Percentiles rank a stretch among this genome's conserved stretches.
These are phyloP conservation scores for Yamadazyma membranifaciens DNA, from an alignment of 1,139 yeast species.

Conservation along the genomic window DNA sequence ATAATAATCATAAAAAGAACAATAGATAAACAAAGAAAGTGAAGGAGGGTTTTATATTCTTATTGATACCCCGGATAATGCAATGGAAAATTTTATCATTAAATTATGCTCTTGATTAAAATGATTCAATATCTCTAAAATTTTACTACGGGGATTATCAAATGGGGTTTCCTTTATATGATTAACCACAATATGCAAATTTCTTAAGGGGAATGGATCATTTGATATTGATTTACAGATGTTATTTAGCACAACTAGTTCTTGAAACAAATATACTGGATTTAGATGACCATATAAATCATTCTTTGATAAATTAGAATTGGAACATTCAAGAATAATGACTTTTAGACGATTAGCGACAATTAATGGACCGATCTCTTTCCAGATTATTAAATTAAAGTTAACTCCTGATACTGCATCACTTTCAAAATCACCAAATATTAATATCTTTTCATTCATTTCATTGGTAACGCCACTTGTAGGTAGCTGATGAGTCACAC, in stretches of 20 bases:
- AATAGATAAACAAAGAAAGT: background rate
- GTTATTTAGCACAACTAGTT: constrained; percentile 35
- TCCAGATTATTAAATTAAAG: constrained; percentile 57
- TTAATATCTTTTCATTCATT: constrained; percentile 38
- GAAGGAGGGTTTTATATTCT: constrained; percentile 8
- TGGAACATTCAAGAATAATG: constrained; percentile 77
- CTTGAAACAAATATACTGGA: constrained; percentile 60
- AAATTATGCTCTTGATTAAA: constrained; percentile 34
- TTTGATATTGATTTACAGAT: constrained; percentile 19
- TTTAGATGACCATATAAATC: constrained; percentile 76
- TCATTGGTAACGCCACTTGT: constrained; percentile 9
- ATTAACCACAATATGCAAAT: constrained; percentile 58
- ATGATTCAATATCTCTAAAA: constrained; percentile 47
- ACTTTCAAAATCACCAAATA: constrained; percentile 84
- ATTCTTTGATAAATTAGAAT: constrained; percentile 39
- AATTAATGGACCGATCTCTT: constrained; percentile 47
- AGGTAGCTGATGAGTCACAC: no score
- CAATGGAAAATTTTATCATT: constrained; percentile 48
- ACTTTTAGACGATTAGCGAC: constrained; percentile 39
- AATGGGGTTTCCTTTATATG: constrained; percentile 64
- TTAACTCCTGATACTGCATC: constrained; percentile 47
- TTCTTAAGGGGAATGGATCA: constrained; percentile 34
- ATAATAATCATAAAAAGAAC: background rate
- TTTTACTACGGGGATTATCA: constrained; percentile 54
- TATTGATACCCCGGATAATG: constrained; percentile 49